phyloP scores from a whole-genome alignment of 495 filamentous ascomycete species.

The Aspergillus diversus region DNA sequence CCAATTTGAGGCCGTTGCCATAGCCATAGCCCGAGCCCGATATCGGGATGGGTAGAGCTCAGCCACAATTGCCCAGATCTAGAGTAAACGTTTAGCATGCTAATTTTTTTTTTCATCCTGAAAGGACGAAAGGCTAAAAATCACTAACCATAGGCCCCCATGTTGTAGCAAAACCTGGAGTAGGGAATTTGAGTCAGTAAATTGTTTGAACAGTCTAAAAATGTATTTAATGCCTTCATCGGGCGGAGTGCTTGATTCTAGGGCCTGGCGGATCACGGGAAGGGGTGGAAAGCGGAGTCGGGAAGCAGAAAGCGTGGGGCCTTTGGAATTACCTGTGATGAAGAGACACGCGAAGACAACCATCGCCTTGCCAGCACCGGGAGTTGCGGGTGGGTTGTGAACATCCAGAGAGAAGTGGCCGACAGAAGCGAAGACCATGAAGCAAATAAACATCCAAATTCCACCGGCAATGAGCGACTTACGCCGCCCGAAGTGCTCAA shows the following conservation, averaged over 20 bases:
- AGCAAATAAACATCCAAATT: conserved; percentile 70
- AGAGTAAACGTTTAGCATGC: not conserved
- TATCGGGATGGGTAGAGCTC: conserved; percentile 80
- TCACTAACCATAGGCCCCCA: conserved; percentile 75
- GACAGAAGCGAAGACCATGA: conserved; percentile 73
- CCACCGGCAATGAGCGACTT: conserved; percentile 66
- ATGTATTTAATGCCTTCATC: not conserved
- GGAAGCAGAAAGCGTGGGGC: not conserved
- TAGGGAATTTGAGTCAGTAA: conserved; percentile 11
- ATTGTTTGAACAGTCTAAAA: not conserved
- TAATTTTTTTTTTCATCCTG: too few relatives aligned
- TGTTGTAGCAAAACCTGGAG: conserved; percentile 55
- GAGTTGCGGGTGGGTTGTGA: conserved; percentile 9
- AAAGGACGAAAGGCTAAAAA: not conserved
- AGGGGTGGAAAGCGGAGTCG: not conserved
- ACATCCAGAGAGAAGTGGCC: conserved; percentile 66
- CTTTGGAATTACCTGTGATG: conserved; percentile 7
- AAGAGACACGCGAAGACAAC: conserved; percentile 40
- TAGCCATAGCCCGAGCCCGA: conserved; percentile 71
- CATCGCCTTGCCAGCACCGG: conserved; percentile 51
- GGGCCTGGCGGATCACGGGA: not conserved
- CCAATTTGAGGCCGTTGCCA: conserved; percentile 83
- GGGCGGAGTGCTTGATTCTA: not conserved
- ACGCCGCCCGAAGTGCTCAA: conserved; percentile 70
- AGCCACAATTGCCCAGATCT: conserved; percentile 69